Evolutionary conservation across 805 yeast species (phyloP), one percentile per base, ranked within the genome.

Genomic region (Blastobotrys chiropterorum): DNA sequence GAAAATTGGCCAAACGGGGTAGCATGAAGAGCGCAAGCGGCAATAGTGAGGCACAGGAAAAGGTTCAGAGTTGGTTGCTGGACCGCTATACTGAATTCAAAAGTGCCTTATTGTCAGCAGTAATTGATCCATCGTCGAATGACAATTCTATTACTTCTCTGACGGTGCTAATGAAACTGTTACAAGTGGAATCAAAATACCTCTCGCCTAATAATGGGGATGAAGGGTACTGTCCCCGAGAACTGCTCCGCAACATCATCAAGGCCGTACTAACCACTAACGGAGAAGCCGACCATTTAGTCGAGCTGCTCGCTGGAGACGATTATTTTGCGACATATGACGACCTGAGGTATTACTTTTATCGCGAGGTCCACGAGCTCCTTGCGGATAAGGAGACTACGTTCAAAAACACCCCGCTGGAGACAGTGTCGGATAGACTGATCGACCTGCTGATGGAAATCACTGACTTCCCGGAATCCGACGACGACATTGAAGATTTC

Each of bases 271-370:
- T 77, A 11, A 55, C 68, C 41, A 56, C 66, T 13, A 30, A 40
- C 5, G 48, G 72, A 31, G 65, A 73, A 0, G 46, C 58, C 6
- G 64, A 72, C 44, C 74, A 77, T 4, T 69, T 70, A 2, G 59
- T 72, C 3, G 66, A 74, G 48, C 64, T 77, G 47, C 88, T 85
- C 62, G 86, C 86, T 61, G 60, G 73, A 26, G 80, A 75, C 19
- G 71, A 70, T 22, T 81, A 78, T 54, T 83, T 83, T 61, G 61
- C 62, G 30, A 74, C 74, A 58, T 79, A 77, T 65, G 86, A 86
- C 73, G 99, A 92, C 65, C 68, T 92, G 52, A 87, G 90, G 59
- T 88, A 73, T 63, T 86, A 83, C 62, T 83, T 87, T 58, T 81
- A 84, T 62, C 70, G 74, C 39, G 82, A 77, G 58, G 64, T 81